Evolutionary conservation across 129 eudicot genomes (phyloP), one percentile per base, ranked within the genome.

Genomic region (Chrysanthemum seticuspe): DNA sequence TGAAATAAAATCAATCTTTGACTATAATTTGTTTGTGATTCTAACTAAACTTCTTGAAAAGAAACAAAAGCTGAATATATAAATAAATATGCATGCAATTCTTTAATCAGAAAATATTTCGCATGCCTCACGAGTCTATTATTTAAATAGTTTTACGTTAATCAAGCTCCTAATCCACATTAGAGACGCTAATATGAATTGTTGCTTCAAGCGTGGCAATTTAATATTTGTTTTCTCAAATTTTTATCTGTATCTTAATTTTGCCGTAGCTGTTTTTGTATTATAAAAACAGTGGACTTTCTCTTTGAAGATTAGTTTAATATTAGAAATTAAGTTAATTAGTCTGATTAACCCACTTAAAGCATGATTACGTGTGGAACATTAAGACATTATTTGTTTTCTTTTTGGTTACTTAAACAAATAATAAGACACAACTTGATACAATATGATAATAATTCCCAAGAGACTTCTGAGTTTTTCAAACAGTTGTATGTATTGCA

Each of bases 111-210:
- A 68, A 48, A 68, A 63, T 51, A 23, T 2, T 77, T 61, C 63
- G 34, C 76, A 51, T 77, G 75, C 45, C 70, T 60, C 81, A 61
- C 76, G 81, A 70, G 81, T 10, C 23, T 45, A 50, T 61, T 77
- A 48, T 77, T 51, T 51, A 36, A 59, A 69, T 2, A 31, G 14
- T n/a, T 69, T 51, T 45, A 51, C 19, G 29, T 23, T 77, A 69
- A 76, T 69, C 53, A 57, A 58, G 67, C 66, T 36, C 51, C 50
- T 76, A 25, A 47, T 76, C 12, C 14, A 31, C 74, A 49, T 76
- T 68, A 49, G 1, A 13, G 40, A 57, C 55, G 49, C 74, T 68
- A 31, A 76, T 49, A 68, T 5, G 45, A 45, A 68, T 61, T 69
- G 63, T 19, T 59, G 69, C 74, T 76, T 59, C 75, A 21, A 63